These are phyloP conservation scores for Mariannaea elegans DNA, from an alignment of 2,329 filamentous ascomycete genomes.

Conservation along the genomic window DNA sequence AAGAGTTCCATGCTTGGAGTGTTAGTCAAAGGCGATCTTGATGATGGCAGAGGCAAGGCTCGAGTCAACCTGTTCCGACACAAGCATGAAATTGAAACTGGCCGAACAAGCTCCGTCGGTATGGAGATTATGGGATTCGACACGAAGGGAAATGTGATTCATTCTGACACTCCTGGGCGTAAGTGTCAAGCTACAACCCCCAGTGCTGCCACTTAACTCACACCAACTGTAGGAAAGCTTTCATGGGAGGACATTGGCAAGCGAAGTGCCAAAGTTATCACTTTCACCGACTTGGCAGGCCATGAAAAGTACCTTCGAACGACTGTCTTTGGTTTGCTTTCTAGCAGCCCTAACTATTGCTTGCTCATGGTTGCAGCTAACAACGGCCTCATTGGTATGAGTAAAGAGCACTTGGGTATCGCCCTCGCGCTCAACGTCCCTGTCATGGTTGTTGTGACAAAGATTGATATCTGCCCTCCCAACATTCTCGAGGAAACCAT, in stretches of 20 bases:
- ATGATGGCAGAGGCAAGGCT: conserved; percentile 92
- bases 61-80: conserved; percentile 96
- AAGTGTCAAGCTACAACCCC: conserved; percentile 52
- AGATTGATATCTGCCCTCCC: conserved; percentile 97
- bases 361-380: conserved; percentile 98
- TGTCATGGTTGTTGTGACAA: conserved; percentile 97
- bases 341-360: conserved; percentile 96
- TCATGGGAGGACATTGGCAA: conserved; percentile 99
- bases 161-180: conserved; percentile 82
- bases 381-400: conserved; percentile 97
- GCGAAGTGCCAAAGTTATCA: conserved; percentile 94
- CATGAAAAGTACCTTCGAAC: conserved; percentile 96
- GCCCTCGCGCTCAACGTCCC: conserved; percentile 94
- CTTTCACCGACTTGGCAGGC: conserved; percentile 93
- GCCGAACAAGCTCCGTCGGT: conserved; percentile 92
- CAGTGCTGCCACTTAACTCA: conserved; percentile 23
- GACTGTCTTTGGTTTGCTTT: conserved; percentile 93
- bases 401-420: conserved; percentile 96
- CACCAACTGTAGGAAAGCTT: conserved; percentile 60
- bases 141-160: conserved; percentile 82
- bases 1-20: conserved; percentile 98
- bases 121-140: conserved; percentile 99
- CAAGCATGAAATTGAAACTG: conserved; percentile 97
- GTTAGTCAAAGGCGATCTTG: conserved; percentile 91
- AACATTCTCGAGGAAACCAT: conserved; percentile 95